Conservation (phyloP, 2,329 filamentous ascomycete species). For the Penicillium sp. region DNA sequence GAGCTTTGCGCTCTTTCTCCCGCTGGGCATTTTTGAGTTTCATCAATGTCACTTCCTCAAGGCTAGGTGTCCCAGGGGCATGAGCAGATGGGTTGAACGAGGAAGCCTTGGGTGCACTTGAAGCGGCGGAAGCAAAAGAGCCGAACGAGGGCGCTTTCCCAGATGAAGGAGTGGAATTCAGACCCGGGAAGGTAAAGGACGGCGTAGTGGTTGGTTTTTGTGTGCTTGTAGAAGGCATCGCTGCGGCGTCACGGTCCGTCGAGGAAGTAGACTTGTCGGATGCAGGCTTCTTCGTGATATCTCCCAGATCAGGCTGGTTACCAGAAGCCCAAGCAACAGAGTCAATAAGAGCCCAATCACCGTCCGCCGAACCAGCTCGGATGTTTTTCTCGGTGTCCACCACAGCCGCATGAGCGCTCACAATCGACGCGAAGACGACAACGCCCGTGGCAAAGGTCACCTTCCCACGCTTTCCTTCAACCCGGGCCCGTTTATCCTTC, state of each 20-base stretch:
- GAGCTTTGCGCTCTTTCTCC: slow-evolving; percentile 45
- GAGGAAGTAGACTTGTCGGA: slow-evolving; percentile 4
- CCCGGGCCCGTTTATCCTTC: slow-evolving; percentile 51
- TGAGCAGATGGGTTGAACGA: slow-evolving; percentile 23
- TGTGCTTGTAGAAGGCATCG: slow-evolving; percentile 1
- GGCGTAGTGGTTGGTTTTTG: slow-evolving; percentile 18
- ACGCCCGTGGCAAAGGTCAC: slow-evolving; percentile 49
- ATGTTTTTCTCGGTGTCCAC: slow-evolving; percentile 43
- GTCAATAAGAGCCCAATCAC: slow-evolving; percentile 47
- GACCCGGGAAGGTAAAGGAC: slow-evolving; percentile 33
- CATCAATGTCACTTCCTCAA: slow-evolving; percentile 50
- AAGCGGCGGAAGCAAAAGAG: slow-evolving; percentile 36
- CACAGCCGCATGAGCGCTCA: slow-evolving; percentile 54
- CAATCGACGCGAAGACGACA: slow-evolving; percentile 53
- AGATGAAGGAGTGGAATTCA: slow-evolving; percentile 26
- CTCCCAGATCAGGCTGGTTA: slow-evolving; percentile 47
- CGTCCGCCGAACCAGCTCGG: slow-evolving; percentile 22
- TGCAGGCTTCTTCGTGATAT: slow-evolving; percentile 7
- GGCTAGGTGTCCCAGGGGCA: slow-evolving; percentile 32
- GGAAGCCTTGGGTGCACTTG: slow-evolving; percentile 25
- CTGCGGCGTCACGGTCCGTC: background rate
- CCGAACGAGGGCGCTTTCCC: slow-evolving; percentile 40
- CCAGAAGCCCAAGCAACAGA: slow-evolving; percentile 52
- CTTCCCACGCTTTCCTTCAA: slow-evolving; percentile 48
- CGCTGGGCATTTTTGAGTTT: slow-evolving; percentile 53